These are phyloP conservation scores for Rubia yunnanensis DNA, from an alignment of 257 asterid species.

Conservation along the genomic window DNA sequence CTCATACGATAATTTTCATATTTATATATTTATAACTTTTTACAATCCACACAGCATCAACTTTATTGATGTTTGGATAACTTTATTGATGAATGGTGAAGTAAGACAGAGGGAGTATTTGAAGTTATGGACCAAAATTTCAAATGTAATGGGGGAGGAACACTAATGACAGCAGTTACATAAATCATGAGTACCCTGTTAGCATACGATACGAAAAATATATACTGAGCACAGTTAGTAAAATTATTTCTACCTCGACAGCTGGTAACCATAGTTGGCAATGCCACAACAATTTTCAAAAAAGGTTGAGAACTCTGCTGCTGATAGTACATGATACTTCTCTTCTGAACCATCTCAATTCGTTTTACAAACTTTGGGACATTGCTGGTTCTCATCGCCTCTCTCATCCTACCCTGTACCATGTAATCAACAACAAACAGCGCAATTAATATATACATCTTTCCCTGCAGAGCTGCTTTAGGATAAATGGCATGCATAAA, in stretches of 20 bases:
- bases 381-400: conserved; percentile 52
- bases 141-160: not conserved
- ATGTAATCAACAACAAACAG: conserved; percentile 2
- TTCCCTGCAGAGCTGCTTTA: not conserved
- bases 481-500: not conserved
- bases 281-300: conserved; percentile 86
- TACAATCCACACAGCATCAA: too few relatives aligned
- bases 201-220: not conserved
- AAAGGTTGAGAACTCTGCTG: conserved; percentile 72
- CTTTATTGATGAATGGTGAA: too few relatives aligned
- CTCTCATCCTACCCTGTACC: conserved; percentile 79
- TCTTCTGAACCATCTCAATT: conserved; percentile 71
- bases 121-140: not conserved
- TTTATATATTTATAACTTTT: too few relatives aligned
- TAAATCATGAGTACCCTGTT: not conserved
- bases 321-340: conserved; percentile 91
- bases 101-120: too few relatives aligned
- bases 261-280: conserved; percentile 94
- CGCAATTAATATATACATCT: not conserved
- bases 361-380: conserved; percentile 70
- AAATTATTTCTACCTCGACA: conserved; percentile 65
- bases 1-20: too few relatives aligned
- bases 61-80: too few relatives aligned
- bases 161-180: not conserved
- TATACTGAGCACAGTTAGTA: not conserved